Evolutionary conservation across 306 rosid genomes (phyloP).

Genomic region (Quercus robur): DNA sequence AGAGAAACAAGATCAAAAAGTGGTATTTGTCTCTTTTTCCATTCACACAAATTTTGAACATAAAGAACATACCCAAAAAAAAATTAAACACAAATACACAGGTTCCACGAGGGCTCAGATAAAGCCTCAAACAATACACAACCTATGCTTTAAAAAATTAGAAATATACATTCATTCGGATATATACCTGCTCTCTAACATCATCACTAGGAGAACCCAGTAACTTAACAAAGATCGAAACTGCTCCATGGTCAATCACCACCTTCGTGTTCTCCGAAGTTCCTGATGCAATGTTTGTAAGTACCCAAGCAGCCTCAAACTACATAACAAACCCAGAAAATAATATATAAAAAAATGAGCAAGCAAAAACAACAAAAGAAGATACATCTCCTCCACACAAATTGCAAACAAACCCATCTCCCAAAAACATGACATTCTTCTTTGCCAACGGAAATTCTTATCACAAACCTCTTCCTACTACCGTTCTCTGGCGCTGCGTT

Average conservation of each 20-base stretch:
- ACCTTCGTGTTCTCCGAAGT: constrained; percentile 90
- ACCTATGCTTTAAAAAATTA: neutral
- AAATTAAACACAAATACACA: neutral
- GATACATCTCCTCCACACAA: too few species aligned
- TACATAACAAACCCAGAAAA: constrained; percentile 2
- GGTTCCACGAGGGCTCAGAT: neutral
- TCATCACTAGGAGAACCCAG: constrained; percentile 89
- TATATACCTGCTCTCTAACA: constrained; percentile 85
- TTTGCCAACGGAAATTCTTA: too few species aligned
- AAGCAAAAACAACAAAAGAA: neutral
- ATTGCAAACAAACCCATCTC: too few species aligned
- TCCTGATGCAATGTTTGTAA: constrained; percentile 90
- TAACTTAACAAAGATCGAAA: constrained; percentile 81
- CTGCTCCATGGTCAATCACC: constrained; percentile 93
- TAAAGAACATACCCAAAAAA: too few species aligned
- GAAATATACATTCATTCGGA: neutral
- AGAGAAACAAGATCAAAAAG: too few species aligned
- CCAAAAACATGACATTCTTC: too few species aligned
- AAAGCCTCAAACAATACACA: neutral
- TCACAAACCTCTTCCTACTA: too few species aligned
- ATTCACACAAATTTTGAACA: too few species aligned
- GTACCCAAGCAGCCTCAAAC: constrained; percentile 43
- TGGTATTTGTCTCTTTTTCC: too few species aligned
- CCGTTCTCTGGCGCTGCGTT: too few species aligned
- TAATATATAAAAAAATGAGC: neutral